phyloP scores from a whole-genome alignment of 2,329 filamentous ascomycete species.

The Fusarium robinianum region DNA sequence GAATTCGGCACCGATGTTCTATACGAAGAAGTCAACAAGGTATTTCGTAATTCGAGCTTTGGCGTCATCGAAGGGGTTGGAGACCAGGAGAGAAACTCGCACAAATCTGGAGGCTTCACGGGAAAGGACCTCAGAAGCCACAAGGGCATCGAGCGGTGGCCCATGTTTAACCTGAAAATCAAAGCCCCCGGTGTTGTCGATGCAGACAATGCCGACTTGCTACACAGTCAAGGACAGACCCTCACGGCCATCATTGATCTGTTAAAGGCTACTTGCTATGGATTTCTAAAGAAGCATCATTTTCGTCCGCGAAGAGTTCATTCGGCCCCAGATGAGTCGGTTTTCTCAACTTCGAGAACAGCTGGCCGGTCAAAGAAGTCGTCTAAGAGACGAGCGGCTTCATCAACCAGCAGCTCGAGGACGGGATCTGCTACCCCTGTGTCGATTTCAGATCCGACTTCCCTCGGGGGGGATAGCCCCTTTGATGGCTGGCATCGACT shows the following conservation, averaged over 20 bases:
- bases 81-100: constrained; percentile 38
- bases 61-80: constrained; percentile 60
- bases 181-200: constrained; percentile 41
- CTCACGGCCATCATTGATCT: constrained; percentile 62
- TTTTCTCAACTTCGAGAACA: constrained; percentile 33
- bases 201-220: constrained; percentile 42
- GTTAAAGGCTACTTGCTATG: constrained; percentile 67
- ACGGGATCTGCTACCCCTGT: constrained; percentile 15
- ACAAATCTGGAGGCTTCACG: constrained; percentile 53
- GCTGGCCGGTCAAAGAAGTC: constrained; percentile 22
- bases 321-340: constrained; percentile 27
- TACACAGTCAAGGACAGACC: constrained; percentile 52
- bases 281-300: constrained; percentile 76
- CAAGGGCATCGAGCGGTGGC: constrained; percentile 77
- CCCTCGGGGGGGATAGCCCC: constrained; percentile 21
- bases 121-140: constrained; percentile 54
- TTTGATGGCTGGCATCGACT: constrained; percentile 48
- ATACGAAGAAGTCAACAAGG: constrained; percentile 76
- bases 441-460: constrained; percentile 1
- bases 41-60: constrained; percentile 80
- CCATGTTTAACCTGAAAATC: constrained; percentile 85
- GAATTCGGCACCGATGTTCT: constrained; percentile 65
- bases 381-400: constrained; percentile 13
- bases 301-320: constrained; percentile 59
- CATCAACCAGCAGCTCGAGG: constrained; percentile 20